These are phyloP conservation scores for Annona cherimola DNA, from an alignment of 164 flowering plant genomes.

Conservation along the genomic window DNA sequence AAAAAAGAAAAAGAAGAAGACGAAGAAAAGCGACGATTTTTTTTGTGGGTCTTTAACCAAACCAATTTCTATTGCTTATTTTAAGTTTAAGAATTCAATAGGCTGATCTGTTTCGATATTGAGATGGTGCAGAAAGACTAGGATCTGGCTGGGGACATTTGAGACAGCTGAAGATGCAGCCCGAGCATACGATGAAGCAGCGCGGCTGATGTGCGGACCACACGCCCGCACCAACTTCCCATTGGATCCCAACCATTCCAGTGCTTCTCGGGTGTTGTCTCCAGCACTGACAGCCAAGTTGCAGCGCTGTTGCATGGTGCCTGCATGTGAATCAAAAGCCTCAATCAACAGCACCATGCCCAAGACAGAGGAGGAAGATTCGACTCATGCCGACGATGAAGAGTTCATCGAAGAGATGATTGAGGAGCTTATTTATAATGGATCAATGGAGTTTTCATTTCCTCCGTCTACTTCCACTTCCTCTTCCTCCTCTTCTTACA, in stretches of 20 bases:
- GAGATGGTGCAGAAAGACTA: constrained; percentile 15
- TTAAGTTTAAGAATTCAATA: too few species aligned
- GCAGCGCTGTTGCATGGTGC: constrained; percentile 7
- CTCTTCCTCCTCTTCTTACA: background rate
- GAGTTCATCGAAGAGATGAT: constrained; percentile 19
- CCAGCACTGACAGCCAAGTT: constrained; percentile 13
- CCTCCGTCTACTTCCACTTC: constrained; percentile 2
- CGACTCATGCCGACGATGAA: constrained; percentile 10
- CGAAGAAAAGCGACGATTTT: too few species aligned
- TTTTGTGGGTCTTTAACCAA: too few species aligned
- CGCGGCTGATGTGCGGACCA: constrained; percentile 18
- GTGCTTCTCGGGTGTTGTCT: constrained; percentile 5
- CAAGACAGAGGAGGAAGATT: constrained; percentile 7
- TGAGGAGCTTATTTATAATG: constrained; percentile 16
- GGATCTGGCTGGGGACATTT: constrained; percentile 21
- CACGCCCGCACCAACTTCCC: constrained; percentile 19
- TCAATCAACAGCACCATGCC: constrained; percentile 1
- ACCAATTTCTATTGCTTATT: too few species aligned
- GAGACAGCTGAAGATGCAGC: constrained; percentile 24
- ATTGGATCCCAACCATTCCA: constrained; percentile 9
- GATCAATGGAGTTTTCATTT: constrained; percentile 16
- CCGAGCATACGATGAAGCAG: constrained; percentile 20
- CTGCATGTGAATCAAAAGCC: background rate
- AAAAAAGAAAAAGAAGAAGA: too few species aligned
- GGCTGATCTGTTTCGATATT: background rate